Evolutionary conservation across 139 green algal genomes (phyloP).

Genomic region (Astrephomene gubernaculifera): DNA sequence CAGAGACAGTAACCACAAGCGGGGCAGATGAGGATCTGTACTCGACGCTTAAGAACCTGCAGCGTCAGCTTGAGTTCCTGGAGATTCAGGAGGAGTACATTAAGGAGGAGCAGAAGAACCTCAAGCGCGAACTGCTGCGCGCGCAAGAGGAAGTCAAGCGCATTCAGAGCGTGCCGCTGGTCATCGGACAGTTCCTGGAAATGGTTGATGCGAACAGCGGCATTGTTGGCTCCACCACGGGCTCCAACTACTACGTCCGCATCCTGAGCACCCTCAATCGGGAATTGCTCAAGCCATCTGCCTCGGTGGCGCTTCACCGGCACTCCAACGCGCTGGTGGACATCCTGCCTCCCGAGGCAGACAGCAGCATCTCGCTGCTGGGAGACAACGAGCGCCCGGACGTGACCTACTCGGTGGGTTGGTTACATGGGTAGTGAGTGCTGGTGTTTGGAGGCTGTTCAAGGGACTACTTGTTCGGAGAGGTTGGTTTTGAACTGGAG

Average conservation of each 20-base stretch:
- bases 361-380: slow-evolving; percentile 97
- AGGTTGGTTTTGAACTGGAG: too few species aligned
- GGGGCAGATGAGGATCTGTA: slow-evolving; percentile 82
- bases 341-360: slow-evolving; percentile 97
- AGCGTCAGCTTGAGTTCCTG: slow-evolving; percentile 96
- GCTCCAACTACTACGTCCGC: slow-evolving; percentile 91
- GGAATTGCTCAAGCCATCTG: slow-evolving; percentile 96
- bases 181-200: slow-evolving; percentile 99
- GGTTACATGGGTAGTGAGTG: too few species aligned
- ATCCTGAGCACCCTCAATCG: slow-evolving; percentile 97
- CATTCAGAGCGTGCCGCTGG: slow-evolving; percentile 97
- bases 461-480: too few species aligned
- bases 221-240: slow-evolving; percentile 98
- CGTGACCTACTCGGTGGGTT: slow-evolving; percentile 88
- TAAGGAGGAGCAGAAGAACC: slow-evolving; percentile 98
- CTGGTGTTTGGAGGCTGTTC: too few species aligned
- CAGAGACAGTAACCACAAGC: background rate
- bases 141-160: slow-evolving; percentile 99
- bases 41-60: slow-evolving; percentile 91
- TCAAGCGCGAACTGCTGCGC: slow-evolving; percentile 97
- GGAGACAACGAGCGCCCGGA: slow-evolving; percentile 93
- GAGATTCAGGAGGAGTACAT: slow-evolving; percentile 99
- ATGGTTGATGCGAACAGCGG: slow-evolving; percentile 97
- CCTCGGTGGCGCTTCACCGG: slow-evolving; percentile 95
- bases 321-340: slow-evolving; percentile 99